phyloP scores from a whole-genome alignment of 768 basidiomycete genomes.

The Mycena filopes region DNA sequence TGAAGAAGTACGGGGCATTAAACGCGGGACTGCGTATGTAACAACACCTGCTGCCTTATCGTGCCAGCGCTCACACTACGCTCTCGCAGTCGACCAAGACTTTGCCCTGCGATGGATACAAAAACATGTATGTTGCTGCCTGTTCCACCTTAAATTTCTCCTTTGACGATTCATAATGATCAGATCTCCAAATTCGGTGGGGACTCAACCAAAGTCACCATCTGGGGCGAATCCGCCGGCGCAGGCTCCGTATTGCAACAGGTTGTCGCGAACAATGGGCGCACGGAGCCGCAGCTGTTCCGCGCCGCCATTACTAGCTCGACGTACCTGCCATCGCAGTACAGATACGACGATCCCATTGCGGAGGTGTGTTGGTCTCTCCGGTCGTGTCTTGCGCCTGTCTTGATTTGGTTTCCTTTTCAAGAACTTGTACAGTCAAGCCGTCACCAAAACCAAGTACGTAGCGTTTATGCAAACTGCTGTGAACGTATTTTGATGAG shows the following conservation, averaged over 20 bases:
- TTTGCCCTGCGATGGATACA: slow-evolving; percentile 48
- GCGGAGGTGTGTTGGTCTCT: slow-evolving; percentile 33
- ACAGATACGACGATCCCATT: slow-evolving; percentile 44
- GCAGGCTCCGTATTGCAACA: slow-evolving; percentile 49
- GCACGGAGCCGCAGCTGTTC: slow-evolving; percentile 46
- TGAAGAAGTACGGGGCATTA: slow-evolving; percentile 41
- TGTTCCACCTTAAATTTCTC: no score
- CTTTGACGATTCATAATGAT: no score
- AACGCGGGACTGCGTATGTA: slow-evolving; percentile 45
- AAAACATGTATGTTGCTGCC: slow-evolving; percentile 33
- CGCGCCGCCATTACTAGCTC: slow-evolving; percentile 47
- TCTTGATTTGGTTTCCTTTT: no score
- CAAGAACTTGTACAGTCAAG: no score
- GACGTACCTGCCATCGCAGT: slow-evolving; percentile 46
- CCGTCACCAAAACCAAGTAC: slow-evolving; percentile 36
- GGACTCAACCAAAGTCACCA: slow-evolving; percentile 37
- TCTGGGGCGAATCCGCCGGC: slow-evolving; percentile 41
- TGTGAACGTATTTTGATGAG: no score
- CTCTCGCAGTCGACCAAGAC: slow-evolving; percentile 43
- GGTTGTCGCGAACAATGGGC: slow-evolving; percentile 44
- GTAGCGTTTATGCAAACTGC: no score
- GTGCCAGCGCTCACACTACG: not conserved
- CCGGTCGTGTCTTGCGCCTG: no score
- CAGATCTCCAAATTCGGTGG: slow-evolving; percentile 38
- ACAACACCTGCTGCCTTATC: slow-evolving; percentile 10